These are phyloP conservation scores for Urtica urens DNA, from an alignment of 306 rosid species.

Conservation along the genomic window DNA sequence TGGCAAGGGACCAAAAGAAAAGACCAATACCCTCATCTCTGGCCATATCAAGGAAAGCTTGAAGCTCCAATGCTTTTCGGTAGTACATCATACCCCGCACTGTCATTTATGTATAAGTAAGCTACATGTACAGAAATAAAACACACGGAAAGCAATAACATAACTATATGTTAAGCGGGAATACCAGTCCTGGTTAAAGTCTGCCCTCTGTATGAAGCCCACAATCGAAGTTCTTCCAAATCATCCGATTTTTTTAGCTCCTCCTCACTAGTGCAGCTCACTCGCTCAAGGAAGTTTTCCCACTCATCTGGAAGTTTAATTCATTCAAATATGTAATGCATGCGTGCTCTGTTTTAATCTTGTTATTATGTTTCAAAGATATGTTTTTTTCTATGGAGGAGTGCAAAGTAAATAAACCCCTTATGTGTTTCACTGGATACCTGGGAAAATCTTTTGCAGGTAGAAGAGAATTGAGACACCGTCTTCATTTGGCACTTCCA, in stretches of 20 bases:
- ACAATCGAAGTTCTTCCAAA: slow-evolving; percentile 69
- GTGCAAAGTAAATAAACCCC: too few relatives aligned
- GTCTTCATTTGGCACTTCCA: slow-evolving; percentile 78
- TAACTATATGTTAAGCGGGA: too few relatives aligned
- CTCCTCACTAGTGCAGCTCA: slow-evolving; percentile 45
- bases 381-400: too few relatives aligned
- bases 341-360: too few relatives aligned
- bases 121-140: not conserved
- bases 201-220: slow-evolving; percentile 98
- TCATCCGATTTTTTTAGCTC: slow-evolving; percentile 61
- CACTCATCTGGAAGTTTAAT: slow-evolving; percentile 64
- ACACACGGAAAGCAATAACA: not conserved
- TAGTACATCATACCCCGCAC: slow-evolving; percentile 99
- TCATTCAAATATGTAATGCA: slow-evolving; percentile 8
- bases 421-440: slow-evolving; percentile 23
- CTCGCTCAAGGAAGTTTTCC: slow-evolving; percentile 80
- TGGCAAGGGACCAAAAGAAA: slow-evolving; percentile 3
- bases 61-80: slow-evolving; percentile 94
- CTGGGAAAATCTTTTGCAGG: slow-evolving; percentile 91
- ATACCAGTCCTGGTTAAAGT: slow-evolving; percentile 89
- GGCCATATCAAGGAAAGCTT: slow-evolving; percentile 96
- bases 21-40: slow-evolving; percentile 57
- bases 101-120: slow-evolving; percentile 22
- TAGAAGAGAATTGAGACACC: slow-evolving; percentile 94
- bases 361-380: too few relatives aligned